These are phyloP conservation scores for Chamaenerion angustifolium DNA, from an alignment of 345 rosid genomes.

Conservation along the genomic window DNA sequence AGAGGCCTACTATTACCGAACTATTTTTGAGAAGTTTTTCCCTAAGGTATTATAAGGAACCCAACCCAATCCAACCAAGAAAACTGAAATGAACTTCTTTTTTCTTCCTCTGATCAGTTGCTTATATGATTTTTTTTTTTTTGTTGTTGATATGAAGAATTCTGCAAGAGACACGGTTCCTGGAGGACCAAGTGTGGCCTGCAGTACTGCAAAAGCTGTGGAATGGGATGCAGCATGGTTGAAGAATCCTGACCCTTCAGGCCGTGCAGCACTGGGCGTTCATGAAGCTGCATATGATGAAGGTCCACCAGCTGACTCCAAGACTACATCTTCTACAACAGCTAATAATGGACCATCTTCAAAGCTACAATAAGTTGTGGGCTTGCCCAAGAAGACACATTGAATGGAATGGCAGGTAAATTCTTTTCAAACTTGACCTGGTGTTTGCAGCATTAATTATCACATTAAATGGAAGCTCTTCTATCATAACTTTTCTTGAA, in stretches of 20 bases:
- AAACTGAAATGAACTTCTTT: background rate
- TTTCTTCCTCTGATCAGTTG: background rate
- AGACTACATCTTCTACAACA: constrained; percentile 2
- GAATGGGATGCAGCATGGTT: constrained; percentile 94
- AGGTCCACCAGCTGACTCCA: constrained; percentile 2
- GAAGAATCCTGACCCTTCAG: constrained; percentile 84
- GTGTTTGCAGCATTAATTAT: too few relatives aligned
- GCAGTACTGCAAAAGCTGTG: constrained; percentile 86
- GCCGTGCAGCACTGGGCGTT: constrained; percentile 92
- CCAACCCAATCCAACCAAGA: too few relatives aligned
- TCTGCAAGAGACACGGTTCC: constrained; percentile 82
- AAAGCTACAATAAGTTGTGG: constrained; percentile 5
- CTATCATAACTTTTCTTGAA: background rate
- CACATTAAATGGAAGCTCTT: too few relatives aligned
- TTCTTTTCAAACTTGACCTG: too few relatives aligned
- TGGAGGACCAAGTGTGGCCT: constrained; percentile 85
- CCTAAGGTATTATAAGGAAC: constrained; percentile 44
- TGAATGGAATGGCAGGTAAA: too few relatives aligned
- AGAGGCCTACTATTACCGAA: constrained; percentile 87
- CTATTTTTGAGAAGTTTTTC: constrained; percentile 84
- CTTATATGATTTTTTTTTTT: background rate
- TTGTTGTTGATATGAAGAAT: constrained; percentile 25
- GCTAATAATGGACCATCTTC: constrained; percentile 6
- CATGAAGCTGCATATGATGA: constrained; percentile 66
- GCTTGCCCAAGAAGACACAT: too few relatives aligned